A percentile compares a stretch with the other conserved stretches of the same genome.
Conservation (phyloP, 345 rosid species). For the Eucalyptus regnans region DNA sequence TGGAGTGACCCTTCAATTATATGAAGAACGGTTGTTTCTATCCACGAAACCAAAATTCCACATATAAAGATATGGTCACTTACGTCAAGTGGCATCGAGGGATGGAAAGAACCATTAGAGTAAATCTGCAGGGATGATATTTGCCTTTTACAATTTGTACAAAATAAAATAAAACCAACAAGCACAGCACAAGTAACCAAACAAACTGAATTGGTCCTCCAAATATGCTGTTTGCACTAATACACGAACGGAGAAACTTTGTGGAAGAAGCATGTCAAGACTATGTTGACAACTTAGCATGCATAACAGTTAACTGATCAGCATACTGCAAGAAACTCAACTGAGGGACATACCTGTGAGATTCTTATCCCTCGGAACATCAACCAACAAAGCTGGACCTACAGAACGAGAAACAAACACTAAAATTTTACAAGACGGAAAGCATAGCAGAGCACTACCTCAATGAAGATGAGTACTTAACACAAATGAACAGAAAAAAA, state of each 20-base stretch:
- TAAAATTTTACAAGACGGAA: not conserved
- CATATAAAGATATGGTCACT: not conserved
- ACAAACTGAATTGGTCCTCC: not conserved
- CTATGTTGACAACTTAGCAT: not conserved
- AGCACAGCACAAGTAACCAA: not conserved
- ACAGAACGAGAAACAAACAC: not conserved
- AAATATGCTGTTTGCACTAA: not conserved
- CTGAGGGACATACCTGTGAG: slow-evolving; percentile 40
- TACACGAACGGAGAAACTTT: not conserved
- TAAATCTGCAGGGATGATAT: not conserved
- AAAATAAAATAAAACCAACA: not conserved
- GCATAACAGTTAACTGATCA: not conserved
- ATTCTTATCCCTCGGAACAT: slow-evolving; percentile 51
- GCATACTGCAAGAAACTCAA: not conserved
- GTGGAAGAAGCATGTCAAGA: not conserved
- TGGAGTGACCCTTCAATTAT: not conserved
- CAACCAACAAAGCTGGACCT: slow-evolving; percentile 51
- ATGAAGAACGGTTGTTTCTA: not conserved
- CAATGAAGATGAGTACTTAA: not conserved
- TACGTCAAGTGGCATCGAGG: not conserved
- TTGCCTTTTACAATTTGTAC: not conserved
- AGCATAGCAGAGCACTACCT: not conserved
- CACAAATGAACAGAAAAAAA: not conserved
- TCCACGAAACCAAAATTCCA: not conserved
- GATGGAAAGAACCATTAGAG: not conserved